Evolutionary conservation across 23 red algal genomes (phyloP).

Genomic region (Agarophyton chilense): DNA sequence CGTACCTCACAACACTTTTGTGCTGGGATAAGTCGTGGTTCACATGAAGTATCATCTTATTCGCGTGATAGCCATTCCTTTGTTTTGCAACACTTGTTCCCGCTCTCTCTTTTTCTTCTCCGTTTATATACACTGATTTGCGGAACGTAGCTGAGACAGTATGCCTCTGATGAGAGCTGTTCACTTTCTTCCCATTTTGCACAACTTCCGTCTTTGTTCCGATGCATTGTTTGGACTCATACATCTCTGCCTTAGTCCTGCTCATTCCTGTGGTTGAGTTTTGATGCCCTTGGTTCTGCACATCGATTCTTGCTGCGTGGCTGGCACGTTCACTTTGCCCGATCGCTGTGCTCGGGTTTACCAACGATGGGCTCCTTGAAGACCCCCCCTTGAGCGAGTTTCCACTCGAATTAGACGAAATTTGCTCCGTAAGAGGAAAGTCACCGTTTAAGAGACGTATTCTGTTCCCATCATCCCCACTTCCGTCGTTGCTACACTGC

Average conservation of each 20-base stretch:
- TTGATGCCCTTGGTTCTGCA: not conserved
- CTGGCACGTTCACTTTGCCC: not conserved
- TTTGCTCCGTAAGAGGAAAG: not conserved
- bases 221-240: not conserved
- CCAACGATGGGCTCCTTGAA: not conserved
- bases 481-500: slow-evolving; percentile 53
- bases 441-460: not conserved
- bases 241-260: not conserved
- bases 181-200: not conserved
- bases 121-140: not conserved
- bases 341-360: not conserved
- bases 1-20: not conserved
- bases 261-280: not conserved
- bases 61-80: not conserved
- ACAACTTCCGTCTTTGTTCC: not conserved
- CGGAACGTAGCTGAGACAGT: not conserved
- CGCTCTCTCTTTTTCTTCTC: not conserved
- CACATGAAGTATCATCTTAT: not conserved
- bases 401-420: not conserved
- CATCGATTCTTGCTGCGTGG: not conserved
- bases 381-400: not conserved
- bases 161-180: not conserved
- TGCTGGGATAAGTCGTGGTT: not conserved
- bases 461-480: slow-evolving; percentile 34
- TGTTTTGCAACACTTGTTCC: not conserved